Percentiles rank a stretch among this genome's conserved stretches.
Evolutionary conservation across 2,329 filamentous ascomycete species (phyloP).

Genomic region (Penicillium sp.): DNA sequence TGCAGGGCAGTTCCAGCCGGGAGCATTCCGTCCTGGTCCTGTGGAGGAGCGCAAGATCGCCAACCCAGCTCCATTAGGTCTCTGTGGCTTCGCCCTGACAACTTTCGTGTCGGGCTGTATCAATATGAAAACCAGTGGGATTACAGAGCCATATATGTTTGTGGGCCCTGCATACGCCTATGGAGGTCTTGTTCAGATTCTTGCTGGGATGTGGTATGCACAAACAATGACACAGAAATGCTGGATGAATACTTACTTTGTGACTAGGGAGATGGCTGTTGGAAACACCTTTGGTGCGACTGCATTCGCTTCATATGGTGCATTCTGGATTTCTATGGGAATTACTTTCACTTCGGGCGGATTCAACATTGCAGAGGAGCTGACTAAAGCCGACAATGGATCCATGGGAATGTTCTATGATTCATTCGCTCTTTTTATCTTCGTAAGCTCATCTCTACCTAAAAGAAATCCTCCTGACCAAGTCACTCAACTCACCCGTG

Average conservation of each 20-base stretch:
- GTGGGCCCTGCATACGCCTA: conserved; percentile 64
- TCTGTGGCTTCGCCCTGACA: conserved; percentile 68
- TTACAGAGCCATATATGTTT: conserved; percentile 57
- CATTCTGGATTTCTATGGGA: conserved; percentile 69
- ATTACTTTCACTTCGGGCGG: conserved; percentile 61
- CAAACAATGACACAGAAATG: background rate
- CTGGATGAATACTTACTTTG: background rate
- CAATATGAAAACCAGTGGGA: conserved; percentile 58
- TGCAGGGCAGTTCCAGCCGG: conserved; percentile 64
- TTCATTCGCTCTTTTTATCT: conserved; percentile 65
- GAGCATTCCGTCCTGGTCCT: conserved; percentile 49
- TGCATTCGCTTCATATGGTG: conserved; percentile 68
- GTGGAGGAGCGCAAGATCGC: conserved; percentile 60
- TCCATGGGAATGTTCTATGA: conserved; percentile 46
- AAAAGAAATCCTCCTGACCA: background rate
- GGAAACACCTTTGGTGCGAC: conserved; percentile 77
- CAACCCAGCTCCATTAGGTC: conserved; percentile 68
- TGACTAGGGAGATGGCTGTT: conserved; percentile 65
- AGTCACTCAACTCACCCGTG: background rate
- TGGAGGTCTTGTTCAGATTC: conserved; percentile 66
- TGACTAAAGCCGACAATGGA: conserved; percentile 25
- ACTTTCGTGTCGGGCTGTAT: conserved; percentile 68
- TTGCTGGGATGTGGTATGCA: conserved; percentile 71
- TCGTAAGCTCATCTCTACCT: conserved; percentile 32
- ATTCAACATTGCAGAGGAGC: conserved; percentile 55